phyloP scores from a whole-genome alignment of 192 early-diverging fungal genomes.

The Podila minutissima region DNA sequence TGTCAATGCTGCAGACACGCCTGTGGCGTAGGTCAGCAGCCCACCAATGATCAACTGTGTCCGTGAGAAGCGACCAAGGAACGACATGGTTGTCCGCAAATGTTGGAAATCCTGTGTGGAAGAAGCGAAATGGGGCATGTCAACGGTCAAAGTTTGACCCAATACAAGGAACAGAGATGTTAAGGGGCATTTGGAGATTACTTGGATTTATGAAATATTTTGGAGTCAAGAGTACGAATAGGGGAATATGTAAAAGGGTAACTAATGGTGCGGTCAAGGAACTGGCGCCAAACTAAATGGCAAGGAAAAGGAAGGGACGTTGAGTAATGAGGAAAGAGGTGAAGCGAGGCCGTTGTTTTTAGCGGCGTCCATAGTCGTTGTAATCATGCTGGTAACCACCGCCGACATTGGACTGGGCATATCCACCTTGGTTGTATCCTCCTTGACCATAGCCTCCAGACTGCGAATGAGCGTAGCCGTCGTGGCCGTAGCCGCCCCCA shows the following conservation, averaged over 20 bases:
- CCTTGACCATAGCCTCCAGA: constrained; percentile 8
- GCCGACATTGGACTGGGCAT: constrained; percentile 23
- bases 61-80: constrained; percentile 40
- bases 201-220: neutral
- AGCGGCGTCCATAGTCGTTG: constrained; percentile 7
- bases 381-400: constrained; percentile 23
- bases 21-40: constrained; percentile 35
- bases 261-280: neutral
- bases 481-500: constrained; percentile 15
- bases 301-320: neutral
- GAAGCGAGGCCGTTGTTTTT: neutral
- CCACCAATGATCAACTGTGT: constrained; percentile 45
- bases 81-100: constrained; percentile 20
- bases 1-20: constrained; percentile 35
- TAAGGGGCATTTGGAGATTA: too few species aligned
- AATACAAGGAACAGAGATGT: too few species aligned
- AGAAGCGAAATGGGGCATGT: too few species aligned
- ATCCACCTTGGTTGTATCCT: constrained; percentile 5
- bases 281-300: neutral
- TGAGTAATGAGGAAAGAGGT: neutral
- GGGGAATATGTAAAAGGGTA: neutral
- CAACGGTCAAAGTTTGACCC: too few species aligned
- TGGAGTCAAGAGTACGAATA: neutral
- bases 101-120: too few species aligned
- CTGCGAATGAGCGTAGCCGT: constrained; percentile 3